These are phyloP conservation scores for Catharanthus roseus DNA, from an alignment of 257 asterid species.

Conservation along the genomic window DNA sequence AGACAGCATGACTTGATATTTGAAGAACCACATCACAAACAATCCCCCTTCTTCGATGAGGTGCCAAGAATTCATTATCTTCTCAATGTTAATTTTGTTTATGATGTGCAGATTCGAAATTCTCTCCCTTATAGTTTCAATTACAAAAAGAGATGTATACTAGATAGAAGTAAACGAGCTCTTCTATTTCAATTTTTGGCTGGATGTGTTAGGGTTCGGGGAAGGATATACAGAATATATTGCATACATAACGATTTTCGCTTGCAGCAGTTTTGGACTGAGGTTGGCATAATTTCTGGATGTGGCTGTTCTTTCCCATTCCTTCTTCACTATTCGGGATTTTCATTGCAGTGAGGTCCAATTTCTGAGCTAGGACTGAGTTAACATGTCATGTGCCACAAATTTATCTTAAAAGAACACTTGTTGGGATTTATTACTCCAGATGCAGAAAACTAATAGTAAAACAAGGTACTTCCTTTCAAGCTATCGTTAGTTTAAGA, in stretches of 20 bases:
- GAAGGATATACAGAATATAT: not conserved
- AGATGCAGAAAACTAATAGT: not conserved
- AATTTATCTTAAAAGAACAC: not conserved
- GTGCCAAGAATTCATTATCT: not conserved
- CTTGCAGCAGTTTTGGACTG: not conserved
- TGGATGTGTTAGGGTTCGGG: not conserved
- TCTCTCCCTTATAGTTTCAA: not conserved
- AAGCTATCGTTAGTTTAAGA: not conserved
- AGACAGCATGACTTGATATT: not conserved
- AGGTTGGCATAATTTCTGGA: not conserved
- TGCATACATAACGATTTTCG: not conserved
- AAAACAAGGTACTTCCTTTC: not conserved
- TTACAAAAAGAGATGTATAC: not conserved
- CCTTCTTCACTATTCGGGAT: not conserved
- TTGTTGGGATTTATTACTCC: not conserved
- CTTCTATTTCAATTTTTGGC: not conserved
- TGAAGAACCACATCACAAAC: not conserved
- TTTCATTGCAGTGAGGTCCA: not conserved
- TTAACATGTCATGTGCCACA: not conserved
- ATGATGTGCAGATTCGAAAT: not conserved
- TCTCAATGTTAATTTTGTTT: not conserved
- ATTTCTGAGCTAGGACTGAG: not conserved
- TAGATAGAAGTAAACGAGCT: not conserved
- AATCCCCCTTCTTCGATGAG: not conserved
- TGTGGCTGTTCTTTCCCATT: not conserved